Conservation (phyloP, 2,329 filamentous ascomycete genomes). For the Chalara sp. region DNA sequence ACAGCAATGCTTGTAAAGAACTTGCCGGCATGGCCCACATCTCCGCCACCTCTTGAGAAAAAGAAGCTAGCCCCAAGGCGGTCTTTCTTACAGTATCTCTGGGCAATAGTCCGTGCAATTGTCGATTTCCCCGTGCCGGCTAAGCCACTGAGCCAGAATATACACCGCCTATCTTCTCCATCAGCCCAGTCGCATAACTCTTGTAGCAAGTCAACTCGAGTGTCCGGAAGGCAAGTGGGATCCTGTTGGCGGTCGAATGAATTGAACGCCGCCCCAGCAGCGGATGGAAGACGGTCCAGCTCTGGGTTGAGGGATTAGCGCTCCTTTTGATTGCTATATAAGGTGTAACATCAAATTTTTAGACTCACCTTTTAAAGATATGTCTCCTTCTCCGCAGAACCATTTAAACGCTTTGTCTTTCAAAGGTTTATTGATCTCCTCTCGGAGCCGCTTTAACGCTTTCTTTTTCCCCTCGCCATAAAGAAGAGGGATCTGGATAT, state of each 20-base stretch:
- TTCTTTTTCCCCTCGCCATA: constrained; percentile 28
- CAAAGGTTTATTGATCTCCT: not conserved
- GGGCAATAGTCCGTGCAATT: not conserved
- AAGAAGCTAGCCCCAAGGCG: constrained; percentile 4
- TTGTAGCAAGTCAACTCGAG: constrained; percentile 9
- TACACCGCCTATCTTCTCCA: too few species aligned
- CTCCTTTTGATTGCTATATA: not conserved
- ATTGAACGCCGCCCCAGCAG: constrained; percentile 2
- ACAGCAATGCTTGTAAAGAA: constrained; percentile 7
- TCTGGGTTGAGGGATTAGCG: constrained; percentile 1
- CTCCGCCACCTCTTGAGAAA: constrained; percentile 10
- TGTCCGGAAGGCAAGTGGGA: constrained; percentile 8
- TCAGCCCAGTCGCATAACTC: too few species aligned
- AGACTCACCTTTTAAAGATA: constrained; percentile 3
- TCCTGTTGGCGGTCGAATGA: constrained; percentile 2
- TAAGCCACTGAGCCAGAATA: too few species aligned
- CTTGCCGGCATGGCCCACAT: constrained; percentile 6
- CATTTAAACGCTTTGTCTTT: constrained; percentile 24
- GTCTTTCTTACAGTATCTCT: constrained; percentile 8
- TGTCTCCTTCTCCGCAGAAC: constrained; percentile 28
- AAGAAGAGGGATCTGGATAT: constrained; percentile 35
- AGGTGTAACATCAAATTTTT: not conserved
- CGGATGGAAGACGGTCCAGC: constrained; percentile 1
- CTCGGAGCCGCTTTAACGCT: not conserved
- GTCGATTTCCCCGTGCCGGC: too few species aligned